Conservation (phyloP, 805 yeast genomes). For the Kodamaea fukazawae region DNA sequence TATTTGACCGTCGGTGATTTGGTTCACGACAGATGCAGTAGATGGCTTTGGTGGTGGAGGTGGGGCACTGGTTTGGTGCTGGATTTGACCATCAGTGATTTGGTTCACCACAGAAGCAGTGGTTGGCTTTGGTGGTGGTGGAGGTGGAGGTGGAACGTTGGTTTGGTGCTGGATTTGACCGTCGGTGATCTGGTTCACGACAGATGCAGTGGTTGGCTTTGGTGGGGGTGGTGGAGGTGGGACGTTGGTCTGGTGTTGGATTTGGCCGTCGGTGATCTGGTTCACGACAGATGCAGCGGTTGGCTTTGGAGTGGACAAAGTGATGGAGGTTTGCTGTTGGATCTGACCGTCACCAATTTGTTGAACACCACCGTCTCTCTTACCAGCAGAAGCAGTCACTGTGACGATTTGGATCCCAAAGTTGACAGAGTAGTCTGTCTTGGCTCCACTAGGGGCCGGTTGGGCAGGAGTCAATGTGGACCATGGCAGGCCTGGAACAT, state of each 20-base stretch:
- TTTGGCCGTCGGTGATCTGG: constrained; percentile 47
- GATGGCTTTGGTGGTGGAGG: no score
- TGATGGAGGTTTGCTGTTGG: constrained; percentile 45
- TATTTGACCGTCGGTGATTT: constrained; percentile 48
- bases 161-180: constrained; percentile 28
- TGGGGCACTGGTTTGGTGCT: constrained; percentile 19
- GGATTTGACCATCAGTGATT: constrained; percentile 27
- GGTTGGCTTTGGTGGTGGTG: constrained; percentile 22
- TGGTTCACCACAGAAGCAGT: constrained; percentile 19
- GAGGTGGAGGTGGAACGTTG: constrained; percentile 19
- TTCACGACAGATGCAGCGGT: constrained; percentile 30
- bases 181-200: constrained; percentile 22
- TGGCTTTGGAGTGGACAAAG: constrained; percentile 48
- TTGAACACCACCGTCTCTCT: constrained; percentile 24
- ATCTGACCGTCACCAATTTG: constrained; percentile 49
- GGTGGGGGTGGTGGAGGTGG: constrained; percentile 30
- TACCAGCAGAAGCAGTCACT: constrained; percentile 29
- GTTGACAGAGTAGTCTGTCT: constrained; percentile 17
- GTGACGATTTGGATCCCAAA: constrained; percentile 8
- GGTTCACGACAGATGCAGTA: constrained; percentile 31
- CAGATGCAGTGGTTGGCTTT: constrained; percentile 14
- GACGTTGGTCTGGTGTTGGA: constrained; percentile 44
- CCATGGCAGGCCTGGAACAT: constrained; percentile 27
- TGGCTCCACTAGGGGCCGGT: constrained; percentile 25
- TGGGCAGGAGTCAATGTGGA: constrained; percentile 31